Evolutionary conservation across 1,284 basidiomycete species (phyloP), one percentile per base, ranked within the genome.

Genomic region (Kwoniella shivajii): DNA sequence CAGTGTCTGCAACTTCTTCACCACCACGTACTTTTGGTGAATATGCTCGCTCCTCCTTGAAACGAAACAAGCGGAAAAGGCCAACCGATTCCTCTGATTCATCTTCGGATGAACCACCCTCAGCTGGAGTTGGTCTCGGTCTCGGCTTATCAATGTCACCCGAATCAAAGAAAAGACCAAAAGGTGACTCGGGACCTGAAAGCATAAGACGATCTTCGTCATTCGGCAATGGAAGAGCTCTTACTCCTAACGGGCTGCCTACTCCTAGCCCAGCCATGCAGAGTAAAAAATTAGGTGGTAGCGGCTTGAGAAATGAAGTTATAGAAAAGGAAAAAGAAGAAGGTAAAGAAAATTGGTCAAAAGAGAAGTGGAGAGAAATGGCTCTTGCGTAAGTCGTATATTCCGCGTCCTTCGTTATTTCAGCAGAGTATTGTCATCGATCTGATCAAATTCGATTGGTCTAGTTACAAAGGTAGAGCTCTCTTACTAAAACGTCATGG

Each of bases 401-500:
- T 42, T 41, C 16, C 9, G n/a, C n/a, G n/a, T n/a, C n/a, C n/a
- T n/a, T n/a, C n/a, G n/a, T n/a, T n/a, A n/a, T n/a, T n/a, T n/a
- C n/a, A n/a, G n/a, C n/a, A n/a, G n/a, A n/a, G n/a, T n/a, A 43
- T 49, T 14, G 30, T 50, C 14, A 18, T 31, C 18, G 20, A 7
- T 50, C 46, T 16, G 9, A 41, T n/a, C 29, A 18, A 27, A 22
- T 29, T 27, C 50, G 20, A 29, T 49, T 6, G 24, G 3, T n/a
- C n/a, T 50, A 70, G 68, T 50, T 59, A 69, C 37, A 56, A 65
- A 20, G 45, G 42, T 7, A 60, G 74, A 20, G 72, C 72, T 0
- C 60, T 72, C 18, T 52, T 60, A 7, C 60, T 70, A 27, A 76
- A 76, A 57, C 68, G 74, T 2, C 66, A 69, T 31, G 74, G 70